These are phyloP conservation scores for Ascobolus immersus DNA, from an alignment of 495 filamentous ascomycete species.

Conservation along the genomic window DNA sequence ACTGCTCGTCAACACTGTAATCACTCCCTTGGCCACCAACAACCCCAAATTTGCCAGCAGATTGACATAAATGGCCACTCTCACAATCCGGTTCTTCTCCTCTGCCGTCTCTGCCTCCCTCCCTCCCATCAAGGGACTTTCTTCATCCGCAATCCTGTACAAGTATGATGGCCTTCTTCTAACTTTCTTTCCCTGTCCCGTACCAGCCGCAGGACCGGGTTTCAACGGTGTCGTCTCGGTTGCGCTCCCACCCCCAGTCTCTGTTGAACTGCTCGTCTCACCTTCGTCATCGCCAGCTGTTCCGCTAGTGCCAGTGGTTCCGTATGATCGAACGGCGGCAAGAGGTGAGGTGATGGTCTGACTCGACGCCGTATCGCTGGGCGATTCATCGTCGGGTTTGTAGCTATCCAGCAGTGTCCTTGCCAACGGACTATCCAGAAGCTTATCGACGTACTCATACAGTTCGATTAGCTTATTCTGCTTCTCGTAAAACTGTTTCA, in stretches of 20 bases:
- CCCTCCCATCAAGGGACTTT: conserved; percentile 7
- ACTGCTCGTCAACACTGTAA: conserved; percentile 52
- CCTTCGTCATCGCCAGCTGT: too few species aligned
- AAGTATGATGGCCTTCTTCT: conserved; percentile 9
- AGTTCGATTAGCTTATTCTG: conserved; percentile 63
- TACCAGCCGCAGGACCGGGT: too few species aligned
- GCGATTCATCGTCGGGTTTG: conserved; percentile 3
- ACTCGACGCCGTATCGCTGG: conserved; percentile 10
- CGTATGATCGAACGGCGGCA: background rate
- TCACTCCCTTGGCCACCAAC: conserved; percentile 53
- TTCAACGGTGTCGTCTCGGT: too few species aligned
- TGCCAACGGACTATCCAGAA: conserved; percentile 69
- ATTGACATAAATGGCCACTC: conserved; percentile 63
- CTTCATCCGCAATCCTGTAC: conserved; percentile 11
- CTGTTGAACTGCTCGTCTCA: too few species aligned
- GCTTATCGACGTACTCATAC: conserved; percentile 74
- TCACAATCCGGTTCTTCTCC: conserved; percentile 13
- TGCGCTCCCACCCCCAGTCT: too few species aligned
- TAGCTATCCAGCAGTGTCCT: conserved; percentile 77
- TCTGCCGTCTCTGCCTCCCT: conserved; percentile 11
- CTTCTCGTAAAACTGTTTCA: conserved; percentile 49
- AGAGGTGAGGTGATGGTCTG: conserved; percentile 8
- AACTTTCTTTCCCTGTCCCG: too few species aligned
- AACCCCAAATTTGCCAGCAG: conserved; percentile 59
- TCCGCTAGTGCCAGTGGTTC: conserved; percentile 5